Evolutionary conservation across 2,329 filamentous ascomycete genomes (phyloP), one percentile per base, ranked within the genome.

Genomic region (Rutstroemia sp.): DNA sequence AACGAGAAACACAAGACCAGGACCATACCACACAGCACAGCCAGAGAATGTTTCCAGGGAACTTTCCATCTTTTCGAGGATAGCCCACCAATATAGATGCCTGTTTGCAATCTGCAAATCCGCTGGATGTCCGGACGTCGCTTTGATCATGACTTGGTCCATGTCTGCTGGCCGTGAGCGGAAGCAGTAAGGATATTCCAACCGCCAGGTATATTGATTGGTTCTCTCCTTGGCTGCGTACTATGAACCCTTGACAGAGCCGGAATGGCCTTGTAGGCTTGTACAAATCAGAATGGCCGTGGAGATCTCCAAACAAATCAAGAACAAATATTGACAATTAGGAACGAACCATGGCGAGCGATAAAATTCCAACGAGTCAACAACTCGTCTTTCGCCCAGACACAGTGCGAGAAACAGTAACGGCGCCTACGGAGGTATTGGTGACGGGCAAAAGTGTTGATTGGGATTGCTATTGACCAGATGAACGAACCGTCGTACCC

Each of bases 281-380:
- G 23, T 23, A 27, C 46, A 42, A 42, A 19, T 54, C 45, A 54
- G 34, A 54, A 30, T 30, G 30, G 45, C 23, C 52, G 45, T 54
- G 52, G 52, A 54, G 34, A 50, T 50, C 38, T 42, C 45, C 25
- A 49, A 23, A 30, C 45, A 49, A 54, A 49, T 49, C 52, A 49
- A 49, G 51, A 38, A 48, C 30, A 44, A 54, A 54, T 54, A 54
- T 54, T 54, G 36, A 50, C 42, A 50, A 50, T 44, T 50, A 34
- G 19, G 2, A 19, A 19, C 49, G 46, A 50, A 42, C 40, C 14
- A 44, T 50, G 14, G 23, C 38, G 25, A 50, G 23, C 38, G 25
- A 50, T 44, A 25, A 25, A 34, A 48, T 16, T 19, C 14, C n/a
- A 40, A 27, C 36, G 52, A 40, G 52, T 54, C 36, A 54, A 49